phyloP scores from a whole-genome alignment of 331 rosid genomes.

The Prunus yedoensis region DNA sequence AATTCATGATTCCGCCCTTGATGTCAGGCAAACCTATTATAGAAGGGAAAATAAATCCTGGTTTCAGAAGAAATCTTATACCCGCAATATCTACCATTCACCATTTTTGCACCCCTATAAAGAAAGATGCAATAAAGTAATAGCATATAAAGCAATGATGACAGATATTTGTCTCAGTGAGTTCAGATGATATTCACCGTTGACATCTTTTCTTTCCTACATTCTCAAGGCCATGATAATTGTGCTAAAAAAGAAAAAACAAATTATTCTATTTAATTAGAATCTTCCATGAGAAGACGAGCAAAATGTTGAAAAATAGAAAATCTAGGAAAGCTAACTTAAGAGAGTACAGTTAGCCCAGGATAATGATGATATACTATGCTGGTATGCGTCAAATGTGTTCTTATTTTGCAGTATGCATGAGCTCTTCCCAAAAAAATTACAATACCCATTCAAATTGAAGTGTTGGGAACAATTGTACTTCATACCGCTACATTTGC shows the following conservation, averaged over 20 bases:
- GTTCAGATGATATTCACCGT: not conserved
- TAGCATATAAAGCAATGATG: not conserved
- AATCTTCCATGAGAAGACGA: not conserved
- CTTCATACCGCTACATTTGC: constrained; percentile 77
- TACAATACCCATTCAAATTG: not conserved
- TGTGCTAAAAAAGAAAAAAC: not conserved
- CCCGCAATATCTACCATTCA: not conserved
- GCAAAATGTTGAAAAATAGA: not conserved
- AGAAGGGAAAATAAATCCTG: constrained; percentile 15
- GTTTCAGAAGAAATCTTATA: not conserved
- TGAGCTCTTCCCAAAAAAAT: not conserved
- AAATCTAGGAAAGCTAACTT: too few relatives aligned
- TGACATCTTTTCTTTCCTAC: not conserved
- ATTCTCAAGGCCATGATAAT: not conserved
- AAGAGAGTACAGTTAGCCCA: not conserved
- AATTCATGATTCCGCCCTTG: too few relatives aligned
- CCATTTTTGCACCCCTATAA: not conserved
- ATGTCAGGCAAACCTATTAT: not conserved
- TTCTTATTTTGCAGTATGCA: not conserved
- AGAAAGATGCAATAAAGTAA: not conserved
- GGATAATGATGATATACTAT: too few relatives aligned
- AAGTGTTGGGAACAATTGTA: not conserved
- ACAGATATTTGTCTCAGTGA: not conserved
- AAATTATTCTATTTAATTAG: not conserved
- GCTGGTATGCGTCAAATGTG: not conserved